A percentile compares a stretch with the other conserved stretches of the same genome.
Conservation (phyloP, 176 grass and related monocot genomes). For the Oryza nivara region DNA sequence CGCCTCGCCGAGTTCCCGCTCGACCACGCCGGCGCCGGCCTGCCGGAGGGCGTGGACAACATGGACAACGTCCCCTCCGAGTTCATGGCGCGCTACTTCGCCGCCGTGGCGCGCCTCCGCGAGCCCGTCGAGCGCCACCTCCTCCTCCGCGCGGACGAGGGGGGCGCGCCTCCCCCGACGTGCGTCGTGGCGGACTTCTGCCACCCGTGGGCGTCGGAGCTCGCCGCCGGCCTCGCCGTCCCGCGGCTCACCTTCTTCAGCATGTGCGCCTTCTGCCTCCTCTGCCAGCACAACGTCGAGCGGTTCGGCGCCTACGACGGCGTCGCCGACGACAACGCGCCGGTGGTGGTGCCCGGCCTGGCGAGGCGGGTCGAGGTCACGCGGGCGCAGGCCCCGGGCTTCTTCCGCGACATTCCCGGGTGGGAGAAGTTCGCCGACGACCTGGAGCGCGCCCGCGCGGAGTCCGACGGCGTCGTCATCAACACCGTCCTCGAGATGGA, state of each 20-base stretch:
- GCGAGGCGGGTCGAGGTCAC: conserved; percentile 39
- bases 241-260: conserved; percentile 47
- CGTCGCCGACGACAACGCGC: conserved; percentile 26
- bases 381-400: conserved; percentile 30
- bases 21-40: not conserved
- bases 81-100: not conserved
- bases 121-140: not conserved
- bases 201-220: conserved; percentile 41
- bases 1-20: not conserved
- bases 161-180: not conserved
- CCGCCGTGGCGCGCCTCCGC: not conserved
- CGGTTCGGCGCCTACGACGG: conserved; percentile 11
- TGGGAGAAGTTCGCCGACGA: conserved; percentile 16
- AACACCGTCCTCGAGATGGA: conserved; percentile 55
- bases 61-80: not conserved
- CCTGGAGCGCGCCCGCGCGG: conserved; percentile 5
- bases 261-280: conserved; percentile 48
- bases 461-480: conserved; percentile 55
- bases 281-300: conserved; percentile 24
- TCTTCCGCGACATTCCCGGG: conserved; percentile 13
- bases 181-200: conserved; percentile 60
- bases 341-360: conserved; percentile 44
- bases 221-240: conserved; percentile 37
- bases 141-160: not conserved
- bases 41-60: not conserved